These are phyloP conservation scores for Penicillium soppii DNA, from an alignment of 495 filamentous ascomycete genomes.

Conservation along the genomic window DNA sequence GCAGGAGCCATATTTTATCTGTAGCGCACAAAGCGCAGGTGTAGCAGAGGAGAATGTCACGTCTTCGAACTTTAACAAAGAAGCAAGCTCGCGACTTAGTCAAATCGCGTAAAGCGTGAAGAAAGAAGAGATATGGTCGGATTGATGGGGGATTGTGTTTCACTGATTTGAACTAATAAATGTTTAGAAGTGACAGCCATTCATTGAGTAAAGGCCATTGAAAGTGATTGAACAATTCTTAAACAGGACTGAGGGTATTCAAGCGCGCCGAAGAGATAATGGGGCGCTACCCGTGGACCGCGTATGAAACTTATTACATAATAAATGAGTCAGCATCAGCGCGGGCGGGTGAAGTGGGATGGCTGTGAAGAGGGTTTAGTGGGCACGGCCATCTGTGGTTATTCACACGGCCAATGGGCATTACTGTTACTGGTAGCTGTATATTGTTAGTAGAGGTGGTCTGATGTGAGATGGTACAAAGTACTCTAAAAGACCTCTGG, in stretches of 20 bases:
- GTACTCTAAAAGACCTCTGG: too few species aligned
- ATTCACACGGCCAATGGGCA: neutral
- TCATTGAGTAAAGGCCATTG: neutral
- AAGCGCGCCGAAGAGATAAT: neutral
- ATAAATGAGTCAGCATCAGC: neutral
- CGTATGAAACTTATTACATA: neutral
- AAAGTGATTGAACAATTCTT: neutral
- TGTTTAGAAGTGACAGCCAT: neutral
- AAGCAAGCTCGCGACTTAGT: slow-evolving; percentile 9
- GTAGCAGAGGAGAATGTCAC: slow-evolving; percentile 9
- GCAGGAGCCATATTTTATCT: slow-evolving; percentile 59
- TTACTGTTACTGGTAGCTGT: too few species aligned
- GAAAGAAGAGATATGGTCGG: neutral
- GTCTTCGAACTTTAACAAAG: slow-evolving; percentile 13
- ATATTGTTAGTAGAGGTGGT: too few species aligned
- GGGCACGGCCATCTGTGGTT: neutral
- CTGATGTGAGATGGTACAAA: too few species aligned
- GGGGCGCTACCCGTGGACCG: neutral
- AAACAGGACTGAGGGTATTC: neutral
- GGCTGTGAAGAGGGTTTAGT: neutral
- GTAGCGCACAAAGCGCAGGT: slow-evolving; percentile 32
- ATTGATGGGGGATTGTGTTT: neutral
- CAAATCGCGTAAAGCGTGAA: neutral
- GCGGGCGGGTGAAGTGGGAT: neutral
- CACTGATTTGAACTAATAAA: neutral